phyloP scores from a whole-genome alignment of 345 rosid species.

The Hibiscus mutabilis region DNA sequence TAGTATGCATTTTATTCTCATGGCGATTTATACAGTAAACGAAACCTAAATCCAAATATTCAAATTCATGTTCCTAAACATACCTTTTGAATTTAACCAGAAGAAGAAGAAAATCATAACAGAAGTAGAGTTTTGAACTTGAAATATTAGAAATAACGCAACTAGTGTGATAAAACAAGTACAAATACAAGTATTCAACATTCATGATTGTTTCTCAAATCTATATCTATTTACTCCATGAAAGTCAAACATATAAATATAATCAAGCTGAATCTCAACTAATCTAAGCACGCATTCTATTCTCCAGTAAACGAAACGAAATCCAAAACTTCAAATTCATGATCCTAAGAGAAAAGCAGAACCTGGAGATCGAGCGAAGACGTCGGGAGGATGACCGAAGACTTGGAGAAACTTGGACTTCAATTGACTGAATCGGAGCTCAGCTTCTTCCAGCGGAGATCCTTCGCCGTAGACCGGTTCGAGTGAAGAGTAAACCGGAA shows the following conservation, averaged over 20 bases:
- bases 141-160: background rate
- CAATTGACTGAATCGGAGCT: constrained; percentile 56
- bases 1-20: too few relatives aligned
- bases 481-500: constrained; percentile 58
- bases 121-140: background rate
- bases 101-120: too few relatives aligned
- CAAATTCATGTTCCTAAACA: too few relatives aligned
- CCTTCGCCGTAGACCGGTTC: constrained; percentile 68
- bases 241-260: background rate
- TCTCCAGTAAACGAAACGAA: background rate
- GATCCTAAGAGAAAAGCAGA: background rate
- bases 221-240: background rate
- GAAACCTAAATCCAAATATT: too few relatives aligned
- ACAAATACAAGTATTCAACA: background rate
- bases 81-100: background rate
- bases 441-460: constrained; percentile 72
- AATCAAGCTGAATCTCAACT: background rate
- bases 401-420: constrained; percentile 51
- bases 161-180: background rate
- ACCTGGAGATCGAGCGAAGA: constrained; percentile 95
- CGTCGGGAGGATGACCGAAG: constrained; percentile 62
- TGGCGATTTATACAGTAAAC: too few relatives aligned
- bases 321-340: background rate
- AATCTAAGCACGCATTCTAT: background rate
- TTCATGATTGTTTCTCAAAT: background rate